Percentiles rank a stretch among this genome's conserved stretches.
Evolutionary conservation across 2,329 filamentous ascomycete species (phyloP).

Genomic region (Fusarium sp.): DNA sequence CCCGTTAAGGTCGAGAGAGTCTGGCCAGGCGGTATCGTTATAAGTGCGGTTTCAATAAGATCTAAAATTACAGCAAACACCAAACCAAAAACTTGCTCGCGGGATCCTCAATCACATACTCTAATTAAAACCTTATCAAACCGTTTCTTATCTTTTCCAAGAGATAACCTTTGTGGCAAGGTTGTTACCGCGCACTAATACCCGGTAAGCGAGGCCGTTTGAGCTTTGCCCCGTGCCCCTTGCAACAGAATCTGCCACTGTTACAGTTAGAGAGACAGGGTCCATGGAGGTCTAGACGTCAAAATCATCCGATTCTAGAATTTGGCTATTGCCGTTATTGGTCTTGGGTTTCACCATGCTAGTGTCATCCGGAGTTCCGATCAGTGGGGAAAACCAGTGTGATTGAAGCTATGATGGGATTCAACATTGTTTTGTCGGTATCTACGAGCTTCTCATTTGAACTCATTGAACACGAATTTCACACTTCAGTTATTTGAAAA

Average conservation of each 20-base stretch:
- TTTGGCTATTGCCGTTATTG: not conserved
- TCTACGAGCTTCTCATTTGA: no score
- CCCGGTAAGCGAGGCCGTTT: slow-evolving; percentile 8
- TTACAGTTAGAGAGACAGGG: not conserved
- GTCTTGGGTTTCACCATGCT: not conserved
- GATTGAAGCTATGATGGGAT: not conserved
- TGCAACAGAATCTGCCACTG: slow-evolving; percentile 3
- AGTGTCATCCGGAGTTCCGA: not conserved
- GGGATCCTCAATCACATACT: not conserved
- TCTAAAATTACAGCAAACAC: not conserved
- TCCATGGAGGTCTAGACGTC: not conserved
- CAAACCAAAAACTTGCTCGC: no score
- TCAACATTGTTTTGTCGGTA: not conserved
- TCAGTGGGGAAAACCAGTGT: not conserved
- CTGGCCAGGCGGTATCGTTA: not conserved
- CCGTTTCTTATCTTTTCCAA: not conserved
- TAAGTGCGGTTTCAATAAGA: not conserved
- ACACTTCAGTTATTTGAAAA: no score
- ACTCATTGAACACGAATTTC: no score
- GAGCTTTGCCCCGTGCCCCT: slow-evolving; percentile 5
- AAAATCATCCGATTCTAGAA: not conserved
- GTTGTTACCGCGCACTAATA: not conserved
- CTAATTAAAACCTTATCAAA: not conserved
- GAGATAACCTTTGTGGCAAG: not conserved
- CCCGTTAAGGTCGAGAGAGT: not conserved